These are phyloP conservation scores for Malus fusca DNA, from an alignment of 306 rosid species.

Conservation along the genomic window DNA sequence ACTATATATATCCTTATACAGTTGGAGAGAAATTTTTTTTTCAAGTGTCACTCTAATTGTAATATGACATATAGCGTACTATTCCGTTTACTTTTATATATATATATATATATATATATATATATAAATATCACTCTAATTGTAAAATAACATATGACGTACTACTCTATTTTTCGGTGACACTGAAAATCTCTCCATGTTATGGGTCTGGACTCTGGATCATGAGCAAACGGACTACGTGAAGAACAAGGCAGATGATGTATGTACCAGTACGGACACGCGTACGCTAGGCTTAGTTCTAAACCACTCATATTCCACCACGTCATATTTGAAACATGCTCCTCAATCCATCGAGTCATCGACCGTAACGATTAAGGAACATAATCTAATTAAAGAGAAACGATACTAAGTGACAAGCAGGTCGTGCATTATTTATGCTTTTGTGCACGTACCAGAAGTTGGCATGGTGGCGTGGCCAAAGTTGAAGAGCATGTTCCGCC, in stretches of 20 bases:
- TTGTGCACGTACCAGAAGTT: conserved; percentile 34
- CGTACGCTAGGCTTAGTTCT: neutral
- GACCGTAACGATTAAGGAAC: neutral
- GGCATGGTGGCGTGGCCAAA: conserved; percentile 40
- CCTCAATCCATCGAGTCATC: neutral
- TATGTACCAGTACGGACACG: neutral
- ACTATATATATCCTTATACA: too few species aligned
- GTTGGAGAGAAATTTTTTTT: too few species aligned
- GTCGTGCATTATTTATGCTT: conserved; percentile 2
- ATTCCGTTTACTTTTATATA: too few species aligned
- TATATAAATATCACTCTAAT: too few species aligned
- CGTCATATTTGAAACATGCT: neutral
- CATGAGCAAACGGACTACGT: neutral
- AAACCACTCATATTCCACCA: neutral
- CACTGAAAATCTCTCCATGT: too few species aligned
- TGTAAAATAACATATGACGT: too few species aligned
- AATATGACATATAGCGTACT: too few species aligned
- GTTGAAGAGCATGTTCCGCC: conserved; percentile 26
- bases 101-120: too few species aligned
- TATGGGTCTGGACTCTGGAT: neutral
- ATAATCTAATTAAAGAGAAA: neutral
- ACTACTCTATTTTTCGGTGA: too few species aligned
- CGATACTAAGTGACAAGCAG: neutral
- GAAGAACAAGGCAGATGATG: neutral
- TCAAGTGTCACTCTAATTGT: too few species aligned